Evolutionary conservation across 106 monocot genomes (phyloP).

Genomic region (Iris macrosiphon): DNA sequence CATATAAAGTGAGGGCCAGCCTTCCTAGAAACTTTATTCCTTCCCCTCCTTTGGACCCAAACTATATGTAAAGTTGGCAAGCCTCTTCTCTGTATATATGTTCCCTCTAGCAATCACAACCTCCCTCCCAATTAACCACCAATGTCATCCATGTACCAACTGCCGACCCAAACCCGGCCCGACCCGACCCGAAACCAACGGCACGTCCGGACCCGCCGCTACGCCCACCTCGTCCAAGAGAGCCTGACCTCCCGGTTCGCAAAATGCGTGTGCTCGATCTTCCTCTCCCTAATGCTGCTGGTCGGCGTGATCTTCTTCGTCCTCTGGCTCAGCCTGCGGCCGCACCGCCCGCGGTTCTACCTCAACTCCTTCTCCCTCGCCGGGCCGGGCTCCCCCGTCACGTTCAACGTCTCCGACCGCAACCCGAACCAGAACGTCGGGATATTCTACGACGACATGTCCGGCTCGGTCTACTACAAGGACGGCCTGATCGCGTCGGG

Average conservation of each 20-base stretch:
- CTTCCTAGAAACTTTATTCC: slow-evolving; percentile 1
- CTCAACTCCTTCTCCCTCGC: slow-evolving; percentile 34
- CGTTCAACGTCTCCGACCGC: slow-evolving; percentile 43
- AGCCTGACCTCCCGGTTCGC: slow-evolving; percentile 37
- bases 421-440: slow-evolving; percentile 78
- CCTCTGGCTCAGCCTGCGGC: slow-evolving; percentile 76
- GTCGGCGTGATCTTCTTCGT: slow-evolving; percentile 59
- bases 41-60: slow-evolving; percentile 2
- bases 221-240: slow-evolving; percentile 23
- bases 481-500: slow-evolving; percentile 31
- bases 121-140: neutral
- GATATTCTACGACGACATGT: slow-evolving; percentile 52
- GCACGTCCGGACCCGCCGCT: slow-evolving; percentile 16
- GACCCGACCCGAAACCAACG: neutral
- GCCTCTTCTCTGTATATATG: slow-evolving; percentile 5
- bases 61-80: neutral
- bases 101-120: neutral
- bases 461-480: slow-evolving; percentile 38
- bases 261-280: slow-evolving; percentile 44
- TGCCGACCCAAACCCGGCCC: neutral
- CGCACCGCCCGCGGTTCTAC: slow-evolving; percentile 71
- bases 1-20: no score
- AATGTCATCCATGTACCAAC: neutral
- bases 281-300: slow-evolving; percentile 56
- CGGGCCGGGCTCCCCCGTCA: slow-evolving; percentile 22